Base-by-base conservation (phyloP, 768 basidiomycete genomes). In the Xerocomus spinulosus region DNA sequence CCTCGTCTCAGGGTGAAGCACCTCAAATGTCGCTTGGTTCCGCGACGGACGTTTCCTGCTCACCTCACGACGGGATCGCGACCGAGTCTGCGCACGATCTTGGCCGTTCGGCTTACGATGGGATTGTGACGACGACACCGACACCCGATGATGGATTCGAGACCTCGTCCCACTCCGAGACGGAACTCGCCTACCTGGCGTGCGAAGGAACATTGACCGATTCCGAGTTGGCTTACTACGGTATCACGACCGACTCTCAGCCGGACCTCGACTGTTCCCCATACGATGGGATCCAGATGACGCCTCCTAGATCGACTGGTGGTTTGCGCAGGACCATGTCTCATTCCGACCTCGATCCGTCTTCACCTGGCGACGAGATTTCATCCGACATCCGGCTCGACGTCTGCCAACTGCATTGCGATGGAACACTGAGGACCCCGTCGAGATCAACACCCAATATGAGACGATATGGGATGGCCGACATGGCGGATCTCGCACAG, bases 391-490 rank as follows among this genome's bases (percentile, higher is more conserved):
- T n/a, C n/a, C n/a, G n/a, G n/a, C n/a, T n/a, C n/a, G n/a, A n/a
- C n/a, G n/a, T n/a, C n/a, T n/a, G n/a, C n/a, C n/a, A n/a, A n/a
- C n/a, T n/a, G n/a, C n/a, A n/a, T n/a, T 42, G 20, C 26, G 29
- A 44, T 8, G 44, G 36, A 13, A 29, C 28, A 3, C 9, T 13
- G 15, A 26, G 13, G 25, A 15, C 21, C 0, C 24, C 32, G 2
- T 28, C 29, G 14, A 6, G 23, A 14, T 17, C 13, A 0, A 24
- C 18, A 9, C 30, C 37, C 12, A 26, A 26, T 10, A 7, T 10
- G 14, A 51, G 60, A 24, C 54, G 50, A 24, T 39, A 56, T 2
- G 59, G 60, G 3, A 34, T 55, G 29, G 51, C 40, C 1, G 50
- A 53, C 5, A 45, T 60, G 55, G 18, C 25, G 3, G 2, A 41